phyloP scores from a whole-genome alignment of 352 stramenopile genomes.

The Phytophthora meadii region DNA sequence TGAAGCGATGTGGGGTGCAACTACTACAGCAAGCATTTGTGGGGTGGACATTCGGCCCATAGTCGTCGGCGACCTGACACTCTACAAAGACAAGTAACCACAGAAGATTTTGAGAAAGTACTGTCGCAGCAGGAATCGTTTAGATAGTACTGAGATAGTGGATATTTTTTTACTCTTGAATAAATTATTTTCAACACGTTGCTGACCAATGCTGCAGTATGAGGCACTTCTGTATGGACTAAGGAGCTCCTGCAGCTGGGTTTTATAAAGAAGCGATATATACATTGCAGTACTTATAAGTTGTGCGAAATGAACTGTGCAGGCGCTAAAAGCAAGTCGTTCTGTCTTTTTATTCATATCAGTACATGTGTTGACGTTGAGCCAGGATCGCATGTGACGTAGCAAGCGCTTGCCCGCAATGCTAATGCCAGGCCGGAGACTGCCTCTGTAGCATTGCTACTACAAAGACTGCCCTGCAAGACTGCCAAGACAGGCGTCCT shows the following conservation, averaged over 20 bases:
- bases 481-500: neutral
- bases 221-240: too few relatives aligned
- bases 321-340: too few relatives aligned
- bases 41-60: constrained; percentile 10
- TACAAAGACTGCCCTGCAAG: neutral
- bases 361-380: constrained; percentile 2
- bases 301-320: too few relatives aligned
- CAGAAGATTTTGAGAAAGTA: constrained; percentile 1
- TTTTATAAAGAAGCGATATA: too few relatives aligned
- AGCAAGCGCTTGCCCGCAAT: neutral
- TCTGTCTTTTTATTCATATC: too few relatives aligned
- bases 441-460: neutral
- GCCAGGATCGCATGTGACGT: constrained; percentile 1
- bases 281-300: too few relatives aligned
- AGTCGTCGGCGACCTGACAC: constrained; percentile 7
- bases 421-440: constrained; percentile 11
- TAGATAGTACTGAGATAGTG: too few relatives aligned
- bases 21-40: constrained; percentile 6
- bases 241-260: too few relatives aligned
- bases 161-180: too few relatives aligned
- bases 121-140: too few relatives aligned
- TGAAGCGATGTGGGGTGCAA: constrained; percentile 4
- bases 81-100: constrained; percentile 7
- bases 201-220: too few relatives aligned
- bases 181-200: too few relatives aligned